phyloP scores from a whole-genome alignment of 306 rosid species.

The Cucurbita pepo region DNA sequence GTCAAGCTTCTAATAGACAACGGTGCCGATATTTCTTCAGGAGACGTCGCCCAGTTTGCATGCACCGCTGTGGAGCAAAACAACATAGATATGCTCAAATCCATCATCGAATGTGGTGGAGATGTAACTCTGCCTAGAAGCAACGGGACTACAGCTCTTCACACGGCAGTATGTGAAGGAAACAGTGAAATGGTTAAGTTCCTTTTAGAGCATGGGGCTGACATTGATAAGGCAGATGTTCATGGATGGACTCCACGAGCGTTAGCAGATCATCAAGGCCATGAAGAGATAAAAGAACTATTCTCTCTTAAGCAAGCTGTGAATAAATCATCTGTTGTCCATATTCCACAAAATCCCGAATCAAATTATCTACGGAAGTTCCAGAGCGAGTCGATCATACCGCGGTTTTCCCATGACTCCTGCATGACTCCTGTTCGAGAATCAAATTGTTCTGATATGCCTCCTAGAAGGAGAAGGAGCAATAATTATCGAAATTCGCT shows the following conservation, averaged over 20 bases:
- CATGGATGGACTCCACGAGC: conserved; percentile 66
- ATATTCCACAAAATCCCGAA: conserved; percentile 16
- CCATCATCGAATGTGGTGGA: conserved; percentile 35
- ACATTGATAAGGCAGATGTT: conserved; percentile 39
- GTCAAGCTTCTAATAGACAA: conserved; percentile 34
- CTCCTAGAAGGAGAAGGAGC: conserved; percentile 14
- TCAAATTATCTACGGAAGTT: conserved; percentile 30
- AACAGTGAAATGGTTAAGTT: conserved; percentile 41
- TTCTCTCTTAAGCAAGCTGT: conserved; percentile 27
- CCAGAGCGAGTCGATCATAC: conserved; percentile 53
- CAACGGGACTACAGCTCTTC: conserved; percentile 55
- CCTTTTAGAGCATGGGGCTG: conserved; percentile 53
- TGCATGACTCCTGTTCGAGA: conserved; percentile 23
- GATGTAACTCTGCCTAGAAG: conserved; percentile 28
- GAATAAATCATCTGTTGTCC: conserved; percentile 9
- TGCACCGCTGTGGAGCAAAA: conserved; percentile 47
- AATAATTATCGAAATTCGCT: conserved; percentile 36
- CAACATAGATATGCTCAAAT: conserved; percentile 40
- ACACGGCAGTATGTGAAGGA: conserved; percentile 59
- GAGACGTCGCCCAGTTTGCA: conserved; percentile 51
- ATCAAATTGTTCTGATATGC: conserved; percentile 19
- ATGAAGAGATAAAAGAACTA: conserved; percentile 39
- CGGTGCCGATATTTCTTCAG: conserved; percentile 36
- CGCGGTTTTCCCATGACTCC: conserved; percentile 14
- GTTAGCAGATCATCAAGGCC: conserved; percentile 75